These are phyloP conservation scores for Bauhinia variegata DNA, from an alignment of 306 rosid species.

Conservation along the genomic window DNA sequence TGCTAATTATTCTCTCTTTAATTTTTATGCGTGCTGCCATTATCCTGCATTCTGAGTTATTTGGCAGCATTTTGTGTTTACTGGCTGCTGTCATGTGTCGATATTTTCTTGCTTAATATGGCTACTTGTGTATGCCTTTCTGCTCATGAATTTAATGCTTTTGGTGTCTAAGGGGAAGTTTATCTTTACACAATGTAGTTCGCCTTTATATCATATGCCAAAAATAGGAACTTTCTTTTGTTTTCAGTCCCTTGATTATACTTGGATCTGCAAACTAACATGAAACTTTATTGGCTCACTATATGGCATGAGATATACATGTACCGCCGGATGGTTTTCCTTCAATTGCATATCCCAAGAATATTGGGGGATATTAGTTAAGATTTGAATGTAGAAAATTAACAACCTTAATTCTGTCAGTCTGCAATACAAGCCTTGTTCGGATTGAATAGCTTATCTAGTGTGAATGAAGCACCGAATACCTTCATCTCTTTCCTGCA, in stretches of 20 bases:
- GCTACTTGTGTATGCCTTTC: conserved; percentile 12
- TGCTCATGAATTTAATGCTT: conserved; percentile 24
- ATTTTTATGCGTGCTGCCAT: neutral
- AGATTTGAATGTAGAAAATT: too few relatives aligned
- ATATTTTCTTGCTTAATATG: conserved; percentile 5
- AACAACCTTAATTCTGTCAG: too few relatives aligned
- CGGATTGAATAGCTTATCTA: conserved; percentile 1
- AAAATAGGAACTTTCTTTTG: neutral
- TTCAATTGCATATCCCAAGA: too few relatives aligned
- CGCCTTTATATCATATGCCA: conserved; percentile 10
- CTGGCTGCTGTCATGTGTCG: neutral
- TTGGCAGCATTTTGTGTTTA: conserved; percentile 23
- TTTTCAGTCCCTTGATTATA: neutral
- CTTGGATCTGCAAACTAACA: too few relatives aligned
- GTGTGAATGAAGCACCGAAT: conserved; percentile 15
- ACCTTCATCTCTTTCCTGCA: conserved; percentile 12
- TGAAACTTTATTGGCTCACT: too few relatives aligned
- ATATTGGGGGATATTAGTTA: too few relatives aligned
- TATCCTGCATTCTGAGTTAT: conserved; percentile 13
- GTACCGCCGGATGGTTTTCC: too few relatives aligned
- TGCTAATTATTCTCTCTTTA: neutral
- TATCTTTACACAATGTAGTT: neutral
- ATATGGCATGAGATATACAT: neutral
- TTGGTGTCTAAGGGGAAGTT: neutral
- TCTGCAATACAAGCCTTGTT: neutral